These are phyloP conservation scores for Magnusiomyces clavatus DNA, from an alignment of 1,139 yeast species.

Conservation along the genomic window DNA sequence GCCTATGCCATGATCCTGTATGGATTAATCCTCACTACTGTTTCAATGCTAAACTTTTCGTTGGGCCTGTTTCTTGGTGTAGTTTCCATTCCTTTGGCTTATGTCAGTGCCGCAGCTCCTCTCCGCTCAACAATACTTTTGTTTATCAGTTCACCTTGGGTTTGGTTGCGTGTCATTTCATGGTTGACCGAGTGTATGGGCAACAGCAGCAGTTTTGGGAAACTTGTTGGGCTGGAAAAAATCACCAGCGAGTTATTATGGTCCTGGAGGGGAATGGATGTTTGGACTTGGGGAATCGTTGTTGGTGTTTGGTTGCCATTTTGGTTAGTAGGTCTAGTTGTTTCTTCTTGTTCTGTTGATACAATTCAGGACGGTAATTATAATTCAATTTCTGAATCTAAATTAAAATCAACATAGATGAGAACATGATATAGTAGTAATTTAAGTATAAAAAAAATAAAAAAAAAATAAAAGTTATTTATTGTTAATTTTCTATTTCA, in stretches of 20 bases:
- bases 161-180: constrained; percentile 36
- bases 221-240: background rate
- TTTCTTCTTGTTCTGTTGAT: constrained; percentile 13
- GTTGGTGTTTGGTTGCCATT: constrained; percentile 75
- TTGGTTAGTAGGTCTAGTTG: constrained; percentile 55
- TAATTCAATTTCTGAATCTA: background rate
- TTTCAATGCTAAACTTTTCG: constrained; percentile 78
- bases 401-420: no score
- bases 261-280: constrained; percentile 63
- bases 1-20: constrained; percentile 49
- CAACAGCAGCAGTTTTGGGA: constrained; percentile 24
- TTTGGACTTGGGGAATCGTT: constrained; percentile 83
- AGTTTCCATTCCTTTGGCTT: constrained; percentile 61
- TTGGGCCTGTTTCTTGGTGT: constrained; percentile 66
- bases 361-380: background rate
- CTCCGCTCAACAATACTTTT: constrained; percentile 14
- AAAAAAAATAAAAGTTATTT: background rate
- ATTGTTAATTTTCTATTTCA: background rate
- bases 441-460: no score
- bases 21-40: constrained; percentile 63
- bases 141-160: constrained; percentile 24
- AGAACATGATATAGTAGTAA: no score
- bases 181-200: constrained; percentile 27
- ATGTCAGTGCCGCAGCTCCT: constrained; percentile 40
- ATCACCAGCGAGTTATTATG: constrained; percentile 46